These are phyloP conservation scores for Fusarium xylarioides DNA, from an alignment of 2,329 filamentous ascomycete species.

Conservation along the genomic window DNA sequence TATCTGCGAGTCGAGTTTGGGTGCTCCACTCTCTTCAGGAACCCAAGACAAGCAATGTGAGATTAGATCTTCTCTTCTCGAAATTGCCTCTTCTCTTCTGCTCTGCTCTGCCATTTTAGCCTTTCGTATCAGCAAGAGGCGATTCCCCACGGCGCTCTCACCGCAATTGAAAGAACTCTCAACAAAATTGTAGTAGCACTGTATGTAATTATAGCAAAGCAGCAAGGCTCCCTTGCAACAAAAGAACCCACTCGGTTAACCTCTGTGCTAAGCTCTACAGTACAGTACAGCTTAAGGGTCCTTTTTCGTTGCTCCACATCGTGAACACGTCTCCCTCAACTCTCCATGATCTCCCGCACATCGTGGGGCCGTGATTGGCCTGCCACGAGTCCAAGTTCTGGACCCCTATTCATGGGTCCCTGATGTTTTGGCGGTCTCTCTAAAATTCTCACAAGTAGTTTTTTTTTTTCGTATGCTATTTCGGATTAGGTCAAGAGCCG, in stretches of 20 bases:
- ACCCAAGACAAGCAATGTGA: conserved; percentile 9
- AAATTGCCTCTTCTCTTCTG: neutral
- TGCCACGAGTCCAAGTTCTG: conserved; percentile 20
- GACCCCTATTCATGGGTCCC: conserved; percentile 38
- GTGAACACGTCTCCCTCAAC: conserved; percentile 21
- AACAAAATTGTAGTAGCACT: conserved; percentile 6
- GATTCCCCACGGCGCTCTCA: neutral
- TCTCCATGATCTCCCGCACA: conserved; percentile 40
- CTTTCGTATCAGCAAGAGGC: neutral
- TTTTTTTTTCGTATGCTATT: conserved; percentile 27
- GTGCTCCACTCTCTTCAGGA: conserved; percentile 24
- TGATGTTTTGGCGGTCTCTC: neutral
- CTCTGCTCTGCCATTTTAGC: neutral
- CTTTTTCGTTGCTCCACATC: conserved; percentile 6
- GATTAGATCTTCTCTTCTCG: neutral
- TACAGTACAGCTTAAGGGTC: conserved; percentile 9
- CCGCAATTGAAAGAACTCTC: conserved; percentile 5
- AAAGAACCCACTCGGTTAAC: conserved; percentile 4
- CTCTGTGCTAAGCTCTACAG: conserved; percentile 16
- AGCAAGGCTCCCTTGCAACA: conserved; percentile 19
- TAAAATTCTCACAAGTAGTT: neutral
- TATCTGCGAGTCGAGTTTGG: neutral
- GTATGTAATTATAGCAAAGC: neutral
- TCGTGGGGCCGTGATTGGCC: conserved; percentile 36
- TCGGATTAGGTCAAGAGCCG: conserved; percentile 36